Percentiles rank a stretch among this genome's conserved stretches.
These are phyloP conservation scores for Citrus sinensis DNA, from an alignment of 345 rosid genomes.

Conservation along the genomic window DNA sequence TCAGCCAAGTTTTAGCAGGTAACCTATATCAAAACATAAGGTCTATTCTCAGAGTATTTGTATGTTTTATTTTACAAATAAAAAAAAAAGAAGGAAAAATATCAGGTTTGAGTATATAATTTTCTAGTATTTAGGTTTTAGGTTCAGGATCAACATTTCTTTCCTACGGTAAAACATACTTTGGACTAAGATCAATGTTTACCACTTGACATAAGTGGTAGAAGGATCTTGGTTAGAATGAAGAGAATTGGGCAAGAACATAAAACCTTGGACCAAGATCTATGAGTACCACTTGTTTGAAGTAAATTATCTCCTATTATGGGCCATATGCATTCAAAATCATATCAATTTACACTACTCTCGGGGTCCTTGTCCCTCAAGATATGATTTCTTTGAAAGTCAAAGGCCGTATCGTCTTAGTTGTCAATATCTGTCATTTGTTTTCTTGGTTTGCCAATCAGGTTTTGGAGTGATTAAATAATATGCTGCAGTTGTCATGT, in stretches of 20 bases:
- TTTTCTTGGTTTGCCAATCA: not conserved
- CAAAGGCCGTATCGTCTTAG: not conserved
- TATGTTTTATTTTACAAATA: not conserved
- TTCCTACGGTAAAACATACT: not conserved
- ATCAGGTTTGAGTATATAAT: not conserved
- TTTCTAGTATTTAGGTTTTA: not conserved
- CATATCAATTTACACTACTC: not conserved
- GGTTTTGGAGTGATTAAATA: not conserved
- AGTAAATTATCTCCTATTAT: not conserved
- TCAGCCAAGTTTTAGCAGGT: not conserved
- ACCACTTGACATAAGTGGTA: not conserved
- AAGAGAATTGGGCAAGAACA: not conserved
- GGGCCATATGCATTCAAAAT: not conserved
- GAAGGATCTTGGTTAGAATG: not conserved
- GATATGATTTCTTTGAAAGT: not conserved
- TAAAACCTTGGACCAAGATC: not conserved
- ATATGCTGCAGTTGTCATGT: not conserved
- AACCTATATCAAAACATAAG: not conserved
- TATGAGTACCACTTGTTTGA: not conserved
- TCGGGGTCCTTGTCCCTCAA: not conserved
- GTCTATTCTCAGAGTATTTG: not conserved
- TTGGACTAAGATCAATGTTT: not conserved
- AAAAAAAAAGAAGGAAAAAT: not conserved
- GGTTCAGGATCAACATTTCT: not conserved
- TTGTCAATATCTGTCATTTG: not conserved